Conservation (phyloP, 2,329 filamentous ascomycete genomes). For the Whalleya microplaca region DNA sequence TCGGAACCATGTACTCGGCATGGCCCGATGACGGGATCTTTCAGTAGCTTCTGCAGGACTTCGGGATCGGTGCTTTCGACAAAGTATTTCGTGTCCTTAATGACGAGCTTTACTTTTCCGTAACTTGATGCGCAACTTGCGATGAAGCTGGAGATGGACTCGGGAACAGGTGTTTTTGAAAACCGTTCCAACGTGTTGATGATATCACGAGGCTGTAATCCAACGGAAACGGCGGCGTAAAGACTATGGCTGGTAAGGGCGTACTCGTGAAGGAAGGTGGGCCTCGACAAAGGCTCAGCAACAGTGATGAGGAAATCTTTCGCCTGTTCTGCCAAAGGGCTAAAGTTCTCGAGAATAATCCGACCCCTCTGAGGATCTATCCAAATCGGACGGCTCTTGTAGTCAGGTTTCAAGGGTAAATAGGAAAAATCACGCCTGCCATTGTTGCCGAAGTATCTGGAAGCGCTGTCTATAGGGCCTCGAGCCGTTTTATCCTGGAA, state of each 20-base stretch:
- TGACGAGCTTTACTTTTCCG: constrained; percentile 91
- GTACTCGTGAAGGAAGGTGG: constrained; percentile 92
- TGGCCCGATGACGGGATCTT: constrained; percentile 79
- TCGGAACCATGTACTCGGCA: constrained; percentile 73
- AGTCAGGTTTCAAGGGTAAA: constrained; percentile 82
- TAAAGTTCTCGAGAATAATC: constrained; percentile 94
- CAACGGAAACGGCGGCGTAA: constrained; percentile 93
- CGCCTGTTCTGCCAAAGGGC: constrained; percentile 80
- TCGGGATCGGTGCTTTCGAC: constrained; percentile 89
- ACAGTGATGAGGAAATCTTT: constrained; percentile 97
- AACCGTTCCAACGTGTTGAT: constrained; percentile 86
- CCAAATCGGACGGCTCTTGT: constrained; percentile 88
- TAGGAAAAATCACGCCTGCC: constrained; percentile 73
- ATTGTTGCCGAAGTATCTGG: constrained; percentile 50
- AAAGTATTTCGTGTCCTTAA: constrained; percentile 93
- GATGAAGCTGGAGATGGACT: constrained; percentile 80
- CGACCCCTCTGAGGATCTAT: constrained; percentile 85
- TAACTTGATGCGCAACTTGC: constrained; percentile 82
- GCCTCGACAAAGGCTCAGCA: constrained; percentile 88
- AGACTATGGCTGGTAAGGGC: constrained; percentile 88
- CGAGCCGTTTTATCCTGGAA: constrained; percentile 52
- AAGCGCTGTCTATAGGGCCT: constrained; percentile 46
- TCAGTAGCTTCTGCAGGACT: constrained; percentile 84
- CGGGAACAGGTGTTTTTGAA: constrained; percentile 84
- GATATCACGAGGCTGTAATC: constrained; percentile 87